A percentile compares a stretch with the other conserved stretches of the same genome.
Conservation (phyloP, 495 filamentous ascomycete species). For the Peziza echinospora region DNA sequence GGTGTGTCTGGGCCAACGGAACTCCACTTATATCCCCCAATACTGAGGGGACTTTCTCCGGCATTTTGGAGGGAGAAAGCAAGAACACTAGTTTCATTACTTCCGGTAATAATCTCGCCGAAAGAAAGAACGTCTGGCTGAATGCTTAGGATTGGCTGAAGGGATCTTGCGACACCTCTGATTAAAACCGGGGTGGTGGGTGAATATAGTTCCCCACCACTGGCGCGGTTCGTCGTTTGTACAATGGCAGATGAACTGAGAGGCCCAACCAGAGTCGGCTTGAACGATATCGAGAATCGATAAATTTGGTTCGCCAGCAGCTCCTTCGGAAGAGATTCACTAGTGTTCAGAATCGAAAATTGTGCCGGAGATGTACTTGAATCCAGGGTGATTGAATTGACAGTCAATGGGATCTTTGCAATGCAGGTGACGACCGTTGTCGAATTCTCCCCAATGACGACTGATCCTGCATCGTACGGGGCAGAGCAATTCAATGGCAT, state of each 20-base stretch:
- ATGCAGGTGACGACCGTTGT: conserved; percentile 16
- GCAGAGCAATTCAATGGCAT: conserved; percentile 22
- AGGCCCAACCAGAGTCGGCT: conserved; percentile 19
- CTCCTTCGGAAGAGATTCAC: conserved; percentile 20
- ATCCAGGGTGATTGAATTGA: conserved; percentile 19
- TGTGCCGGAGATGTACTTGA: conserved; percentile 10
- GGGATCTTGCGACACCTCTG: conserved; percentile 11
- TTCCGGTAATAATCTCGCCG: conserved; percentile 14
- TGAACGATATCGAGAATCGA: conserved; percentile 23
- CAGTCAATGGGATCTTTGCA: conserved; percentile 18
- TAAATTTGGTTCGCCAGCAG: conserved; percentile 22
- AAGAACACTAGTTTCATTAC: conserved; percentile 4
- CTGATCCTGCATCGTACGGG: conserved; percentile 19
- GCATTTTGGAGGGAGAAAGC: conserved; percentile 13
- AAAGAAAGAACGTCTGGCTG: conserved; percentile 17
- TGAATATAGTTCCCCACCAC: conserved; percentile 3
- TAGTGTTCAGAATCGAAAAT: conserved; percentile 20
- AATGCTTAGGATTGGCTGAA: conserved; percentile 11
- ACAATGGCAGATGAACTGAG: conserved; percentile 22
- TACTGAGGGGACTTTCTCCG: conserved; percentile 8
- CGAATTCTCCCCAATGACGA: conserved; percentile 13
- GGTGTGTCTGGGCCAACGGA: conserved; percentile 8
- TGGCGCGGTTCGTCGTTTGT: conserved; percentile 17
- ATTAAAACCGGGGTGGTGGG: conserved; percentile 16
- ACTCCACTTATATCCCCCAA: conserved; percentile 11